Conservation (phyloP, 306 rosid species). For the Vicia villosa region DNA sequence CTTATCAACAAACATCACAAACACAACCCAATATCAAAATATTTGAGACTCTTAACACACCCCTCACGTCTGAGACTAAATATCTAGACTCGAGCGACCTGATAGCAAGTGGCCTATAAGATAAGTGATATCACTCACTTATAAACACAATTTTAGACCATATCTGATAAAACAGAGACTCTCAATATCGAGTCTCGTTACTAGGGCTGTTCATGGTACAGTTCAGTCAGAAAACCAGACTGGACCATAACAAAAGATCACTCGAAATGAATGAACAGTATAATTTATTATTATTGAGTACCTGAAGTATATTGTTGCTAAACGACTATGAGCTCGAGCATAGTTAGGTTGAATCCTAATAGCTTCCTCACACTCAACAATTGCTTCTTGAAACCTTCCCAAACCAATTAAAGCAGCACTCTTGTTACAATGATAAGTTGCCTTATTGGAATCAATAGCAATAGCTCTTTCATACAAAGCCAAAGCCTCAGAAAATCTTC, state of each 20-base stretch:
- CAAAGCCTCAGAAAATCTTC: slow-evolving; percentile 74
- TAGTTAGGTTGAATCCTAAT: slow-evolving; percentile 73
- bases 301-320: slow-evolving; percentile 87
- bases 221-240: too few species aligned
- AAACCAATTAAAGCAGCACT: slow-evolving; percentile 81
- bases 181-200: not conserved
- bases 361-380: slow-evolving; percentile 74
- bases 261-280: not conserved
- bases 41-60: not conserved
- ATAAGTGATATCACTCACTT: not conserved
- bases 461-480: slow-evolving; percentile 73
- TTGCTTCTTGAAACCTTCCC: slow-evolving; percentile 61
- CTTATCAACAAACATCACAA: not conserved
- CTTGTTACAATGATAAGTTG: slow-evolving; percentile 76
- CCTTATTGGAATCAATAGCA: slow-evolving; percentile 65
- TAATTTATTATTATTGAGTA: slow-evolving; percentile 27
- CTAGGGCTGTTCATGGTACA: too few species aligned
- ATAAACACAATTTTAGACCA: not conserved
- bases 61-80: not conserved
- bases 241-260: too few species aligned
- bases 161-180: not conserved
- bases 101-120: not conserved
- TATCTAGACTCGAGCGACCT: not conserved
- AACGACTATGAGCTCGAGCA: slow-evolving; percentile 82
- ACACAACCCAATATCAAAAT: not conserved